Base-by-base conservation (phyloP, 352 stramenopile genomes). In the Phytophthora podocarpi region DNA sequence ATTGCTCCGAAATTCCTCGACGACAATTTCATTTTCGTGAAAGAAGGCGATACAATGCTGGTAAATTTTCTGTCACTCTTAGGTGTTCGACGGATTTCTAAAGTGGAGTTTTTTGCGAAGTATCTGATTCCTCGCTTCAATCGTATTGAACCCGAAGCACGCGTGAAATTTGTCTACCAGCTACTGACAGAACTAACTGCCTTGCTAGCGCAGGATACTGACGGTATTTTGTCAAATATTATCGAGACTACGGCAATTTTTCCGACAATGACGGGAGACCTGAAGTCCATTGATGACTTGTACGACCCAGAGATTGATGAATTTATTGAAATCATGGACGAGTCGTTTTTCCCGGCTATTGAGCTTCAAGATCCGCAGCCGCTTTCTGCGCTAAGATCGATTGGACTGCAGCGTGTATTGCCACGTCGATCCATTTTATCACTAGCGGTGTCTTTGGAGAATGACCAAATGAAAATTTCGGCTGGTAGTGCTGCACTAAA, bases 221-320 rank as follows among this genome's bases (percentile, higher is more conserved):
- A 85, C 10, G 76, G 74, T 15, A 72, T 66, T 28, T 53, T 90
- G 21, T 59, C 61, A 39, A 67, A 53, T 27, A 62, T 82, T 39
- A 28, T 90, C 2, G 76, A 88, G 41, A 77, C 41, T 27, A 57
- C 72, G n/a, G 47, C 55, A n/a, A 86, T 91, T 40, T 89, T 90
- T 41, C 78, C 80, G 11, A 76, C 80, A 30, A 72, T 82, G 55
- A 70, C 56, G 26, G 80, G 82, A 39, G 74, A 84, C 18, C 39
- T 85, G 35, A 86, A 80, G 27, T 65, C 64, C 10, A 88, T 91
- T 64, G 67, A 61, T 11, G 76, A 90, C 36, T 60, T 91, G 39
- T 91, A 88, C 31, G 82, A 91, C 30, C 82, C 82, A 26, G 82
- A 91, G 32, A 83, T 91, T 26, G 72, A 89, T 24, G 76, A 86